Base-by-base conservation (phyloP, 768 basidiomycete genomes). In the Termitomyces sp. region DNA sequence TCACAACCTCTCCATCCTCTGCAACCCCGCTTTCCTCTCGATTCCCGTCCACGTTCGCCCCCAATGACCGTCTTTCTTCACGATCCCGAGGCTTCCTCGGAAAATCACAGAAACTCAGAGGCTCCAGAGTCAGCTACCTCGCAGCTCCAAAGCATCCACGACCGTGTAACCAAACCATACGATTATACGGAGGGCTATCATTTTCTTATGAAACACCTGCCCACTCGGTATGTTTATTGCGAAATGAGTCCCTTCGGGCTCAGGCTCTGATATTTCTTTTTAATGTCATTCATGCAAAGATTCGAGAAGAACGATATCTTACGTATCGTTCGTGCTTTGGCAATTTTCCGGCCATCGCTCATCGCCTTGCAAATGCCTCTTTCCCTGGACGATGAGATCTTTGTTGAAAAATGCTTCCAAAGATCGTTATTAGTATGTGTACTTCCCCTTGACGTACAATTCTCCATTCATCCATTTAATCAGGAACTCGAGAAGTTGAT, bases 361-460 rank as follows among this genome's bases (percentile, higher is more conserved):
- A 98, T 98, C 64, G 96, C 96, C 25, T 74, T 98, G 50, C 95
- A 98, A 81, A 97, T 98, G 95, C 94, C 96, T 27, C 76, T 98
- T 68, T 90, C 93, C 16, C 84, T 94, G 54, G 94, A 97, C 63
- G 96, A 98, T 72, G 96, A 98, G 69, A 81, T 96, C 2, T 98
- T 98, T 69, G 88, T 96, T 48, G 96, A 98, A 73, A 87, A 88
- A 66, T 96, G 91, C 61, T 96, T 98, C 68, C 96, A 98, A 70
- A 79, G 96, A 49, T 92, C 94, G 32, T 73, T 98, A 56, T 78
- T 98, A 63, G 93, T 95, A 61, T 64, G 81, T 73, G 43, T 20
- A 32, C 59, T 35, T 29, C 12, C 3, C 40, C 7, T 25, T 50
- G 65, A 64, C 36, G 32, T 33, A 56, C 50, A 50, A 45, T 60